phyloP scores from a whole-genome alignment of 169 alveolate genomes.

The Plasmodium gaboni region DNA sequence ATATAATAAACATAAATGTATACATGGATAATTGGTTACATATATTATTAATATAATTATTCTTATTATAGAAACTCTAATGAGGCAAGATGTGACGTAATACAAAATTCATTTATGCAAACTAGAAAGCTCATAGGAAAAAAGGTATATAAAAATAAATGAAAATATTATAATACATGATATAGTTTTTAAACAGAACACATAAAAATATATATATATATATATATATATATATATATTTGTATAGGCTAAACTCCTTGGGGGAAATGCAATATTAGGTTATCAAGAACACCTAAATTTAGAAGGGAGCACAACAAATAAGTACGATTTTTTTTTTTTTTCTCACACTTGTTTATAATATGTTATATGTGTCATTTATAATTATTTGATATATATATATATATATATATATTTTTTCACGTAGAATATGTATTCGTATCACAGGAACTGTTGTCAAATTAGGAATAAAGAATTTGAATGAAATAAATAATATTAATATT shows the following conservation, averaged over 20 bases:
- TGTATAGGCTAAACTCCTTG: constrained; percentile 61
- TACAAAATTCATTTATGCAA: constrained; percentile 75
- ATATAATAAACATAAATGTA: not conserved
- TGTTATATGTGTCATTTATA: no score
- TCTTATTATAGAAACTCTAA: constrained; percentile 54
- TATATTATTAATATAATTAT: not conserved
- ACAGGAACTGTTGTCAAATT: constrained; percentile 78
- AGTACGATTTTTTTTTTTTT: constrained; percentile 22
- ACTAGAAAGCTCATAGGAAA: constrained; percentile 67
- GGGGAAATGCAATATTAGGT: constrained; percentile 77
- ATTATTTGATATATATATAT: no score
- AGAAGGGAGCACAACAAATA: constrained; percentile 77
- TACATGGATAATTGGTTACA: not conserved
- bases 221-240: not conserved
- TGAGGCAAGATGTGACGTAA: constrained; percentile 76
- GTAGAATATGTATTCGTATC: constrained; percentile 72
- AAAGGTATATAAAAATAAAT: constrained; percentile 31
- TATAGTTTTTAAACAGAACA: no score
- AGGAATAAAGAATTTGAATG: constrained; percentile 29
- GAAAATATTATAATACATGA: not conserved
- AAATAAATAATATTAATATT: constrained; percentile 14
- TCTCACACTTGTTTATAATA: not conserved
- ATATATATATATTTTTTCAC: not conserved
- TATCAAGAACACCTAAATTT: constrained; percentile 71
- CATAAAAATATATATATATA: no score